Base-by-base conservation (phyloP, 148 eudicot genomes). In the Arctostaphylos glauca region DNA sequence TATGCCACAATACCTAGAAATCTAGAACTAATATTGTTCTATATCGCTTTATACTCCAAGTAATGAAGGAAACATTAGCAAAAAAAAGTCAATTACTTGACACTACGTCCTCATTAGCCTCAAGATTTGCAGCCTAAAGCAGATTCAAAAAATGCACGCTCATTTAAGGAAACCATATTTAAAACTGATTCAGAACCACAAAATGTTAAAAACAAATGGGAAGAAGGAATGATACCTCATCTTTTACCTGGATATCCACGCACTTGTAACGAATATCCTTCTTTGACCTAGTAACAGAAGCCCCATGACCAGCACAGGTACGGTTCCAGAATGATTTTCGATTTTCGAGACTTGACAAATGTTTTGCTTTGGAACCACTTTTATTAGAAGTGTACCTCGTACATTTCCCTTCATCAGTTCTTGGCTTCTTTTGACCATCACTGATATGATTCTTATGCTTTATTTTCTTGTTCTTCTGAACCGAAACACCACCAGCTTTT, bases 181-280 rank as follows among this genome's bases (percentile, higher is more conserved):
- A 67, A 67, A 31, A 38, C 13, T 67, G n/a, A n/a, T n/a, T n/a
- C n/a, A n/a, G 72, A 21, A 31, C 72, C 72, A 67, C 72, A 67
- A 25, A 3, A 67, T 1, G 12, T 8, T 5, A 73, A 46, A 67
- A 3, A 43, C 52, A 13, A 78, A 21, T 15, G 41, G 66, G 58
- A 71, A 74, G 83, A 52, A 62, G 58, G 59, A 52, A 41, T 25
- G 44, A 79, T 88, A 93, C 98, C 98, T 93, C 89, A 78, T 84
- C 81, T 58, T 88, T 80, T 50, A 77, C 86, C 79, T 68, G 88
- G 43, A 77, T 76, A 80, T 82, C 87, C 49, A 82, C 84, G 64
- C 81, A 81, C 77, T 87, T 88, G 31, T 83, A 83, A 77, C 18
- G 84, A 81, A 58, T 83, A 76, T 82, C 87, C 70, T 83, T 83